A percentile compares a stretch with the other conserved stretches of the same genome.
phyloP scores from a whole-genome alignment of 306 rosid species.

The Quercus alba region DNA sequence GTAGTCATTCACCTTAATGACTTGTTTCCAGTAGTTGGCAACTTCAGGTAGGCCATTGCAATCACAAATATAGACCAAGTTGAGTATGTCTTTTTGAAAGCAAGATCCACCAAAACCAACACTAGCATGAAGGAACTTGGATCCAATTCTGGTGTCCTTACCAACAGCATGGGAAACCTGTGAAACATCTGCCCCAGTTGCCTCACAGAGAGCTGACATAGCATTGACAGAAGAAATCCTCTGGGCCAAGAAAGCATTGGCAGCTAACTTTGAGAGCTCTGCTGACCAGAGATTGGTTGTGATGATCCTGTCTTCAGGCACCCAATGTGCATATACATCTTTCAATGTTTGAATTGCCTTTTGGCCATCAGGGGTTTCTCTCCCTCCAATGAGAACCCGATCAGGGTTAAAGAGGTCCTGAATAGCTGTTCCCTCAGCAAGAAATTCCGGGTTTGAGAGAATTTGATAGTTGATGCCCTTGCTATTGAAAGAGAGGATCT shows the following conservation, averaged over 20 bases:
- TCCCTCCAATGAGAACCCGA: constrained; percentile 76
- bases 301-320: constrained; percentile 63
- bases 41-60: constrained; percentile 76
- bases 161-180: constrained; percentile 70
- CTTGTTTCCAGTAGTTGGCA: constrained; percentile 78
- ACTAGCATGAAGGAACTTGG: constrained; percentile 66
- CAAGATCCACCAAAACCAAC: constrained; percentile 96
- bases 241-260: constrained; percentile 80
- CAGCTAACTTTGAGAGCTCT: constrained; percentile 80
- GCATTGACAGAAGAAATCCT: constrained; percentile 82
- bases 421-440: constrained; percentile 83
- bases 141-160: constrained; percentile 67
- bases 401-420: constrained; percentile 70
- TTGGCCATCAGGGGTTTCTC: constrained; percentile 51
- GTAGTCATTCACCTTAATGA: constrained; percentile 75
- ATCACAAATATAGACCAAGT: constrained; percentile 74
- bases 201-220: constrained; percentile 83
- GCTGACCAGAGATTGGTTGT: constrained; percentile 83
- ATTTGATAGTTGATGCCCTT: constrained; percentile 59
- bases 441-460: constrained; percentile 82
- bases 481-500: constrained; percentile 55
- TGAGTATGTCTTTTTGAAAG: constrained; percentile 80
- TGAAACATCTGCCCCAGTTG: constrained; percentile 75
- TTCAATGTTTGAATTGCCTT: constrained; percentile 58
- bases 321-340: constrained; percentile 67